Evolutionary conservation across 164 flowering plant species (phyloP).

Genomic region (Platanus orientalis): DNA sequence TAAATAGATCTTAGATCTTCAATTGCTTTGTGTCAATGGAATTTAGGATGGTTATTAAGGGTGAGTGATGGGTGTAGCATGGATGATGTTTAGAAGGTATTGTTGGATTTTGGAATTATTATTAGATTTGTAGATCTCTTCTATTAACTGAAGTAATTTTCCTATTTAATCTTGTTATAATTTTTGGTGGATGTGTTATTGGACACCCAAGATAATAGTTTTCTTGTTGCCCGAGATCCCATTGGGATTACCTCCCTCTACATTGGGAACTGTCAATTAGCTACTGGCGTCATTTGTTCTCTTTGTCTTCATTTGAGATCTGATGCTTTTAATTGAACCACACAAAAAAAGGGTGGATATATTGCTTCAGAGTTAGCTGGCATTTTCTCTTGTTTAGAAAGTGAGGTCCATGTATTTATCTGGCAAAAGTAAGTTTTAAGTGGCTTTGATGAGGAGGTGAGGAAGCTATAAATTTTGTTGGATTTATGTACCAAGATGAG

Average conservation of each 20-base stretch:
- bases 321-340: too few relatives aligned
- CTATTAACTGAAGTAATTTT: neutral
- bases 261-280: too few relatives aligned
- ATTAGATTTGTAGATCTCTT: neutral
- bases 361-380: slow-evolving; percentile 98
- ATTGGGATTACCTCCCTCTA: too few relatives aligned
- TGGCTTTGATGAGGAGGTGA: slow-evolving; percentile 98
- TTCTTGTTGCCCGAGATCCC: too few relatives aligned
- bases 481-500: neutral
- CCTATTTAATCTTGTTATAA: neutral
- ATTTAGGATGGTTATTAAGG: too few relatives aligned
- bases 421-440: slow-evolving; percentile 81
- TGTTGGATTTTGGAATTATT: neutral
- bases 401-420: slow-evolving; percentile 95
- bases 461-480: neutral
- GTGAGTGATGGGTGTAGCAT: too few relatives aligned
- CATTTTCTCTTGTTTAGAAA: slow-evolving; percentile 83
- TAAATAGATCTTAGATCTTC: too few relatives aligned
- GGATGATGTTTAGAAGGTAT: too few relatives aligned
- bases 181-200: too few relatives aligned
- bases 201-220: slow-evolving; percentile 81
- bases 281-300: too few relatives aligned
- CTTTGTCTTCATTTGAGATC: too few relatives aligned
- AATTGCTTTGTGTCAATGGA: too few relatives aligned
- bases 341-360: slow-evolving; percentile 97